A percentile compares a stretch with the other conserved stretches of the same genome.
phyloP scores from a whole-genome alignment of 495 filamentous ascomycete genomes.

The Xylaria castorea region DNA sequence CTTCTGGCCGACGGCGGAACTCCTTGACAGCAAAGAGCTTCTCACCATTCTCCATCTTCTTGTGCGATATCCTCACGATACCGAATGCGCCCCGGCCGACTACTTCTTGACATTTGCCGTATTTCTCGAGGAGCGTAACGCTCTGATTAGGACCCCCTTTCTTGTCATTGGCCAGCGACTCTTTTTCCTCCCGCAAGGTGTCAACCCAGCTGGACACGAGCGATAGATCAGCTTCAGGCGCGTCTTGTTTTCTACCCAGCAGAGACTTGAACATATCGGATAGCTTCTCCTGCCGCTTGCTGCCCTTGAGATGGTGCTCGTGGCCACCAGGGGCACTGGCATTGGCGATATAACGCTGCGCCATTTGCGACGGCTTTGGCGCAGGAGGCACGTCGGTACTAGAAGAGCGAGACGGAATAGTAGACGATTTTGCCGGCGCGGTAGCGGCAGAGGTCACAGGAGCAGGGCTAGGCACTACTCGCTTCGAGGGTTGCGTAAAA shows the following conservation, averaged over 20 bases:
- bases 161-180: slow-evolving; percentile 71
- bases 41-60: slow-evolving; percentile 87
- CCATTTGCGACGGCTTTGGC: slow-evolving; percentile 34
- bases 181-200: slow-evolving; percentile 86
- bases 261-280: slow-evolving; percentile 88
- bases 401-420: slow-evolving; percentile 34
- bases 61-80: slow-evolving; percentile 98
- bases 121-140: slow-evolving; percentile 91
- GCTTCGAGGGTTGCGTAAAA: slow-evolving; percentile 35
- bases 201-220: slow-evolving; percentile 97
- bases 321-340: slow-evolving; percentile 66
- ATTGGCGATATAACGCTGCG: slow-evolving; percentile 52
- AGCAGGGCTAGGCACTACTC: slow-evolving; percentile 35
- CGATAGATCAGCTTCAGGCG: slow-evolving; percentile 81
- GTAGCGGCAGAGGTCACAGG: slow-evolving; percentile 32
- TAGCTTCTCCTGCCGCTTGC: slow-evolving; percentile 92
- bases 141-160: slow-evolving; percentile 78
- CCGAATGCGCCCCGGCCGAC: slow-evolving; percentile 98
- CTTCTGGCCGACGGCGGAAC: slow-evolving; percentile 91
- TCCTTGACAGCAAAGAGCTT: slow-evolving; percentile 98
- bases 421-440: slow-evolving; percentile 36
- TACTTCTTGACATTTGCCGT: slow-evolving; percentile 98
- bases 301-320: slow-evolving; percentile 83
- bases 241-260: slow-evolving; percentile 76
- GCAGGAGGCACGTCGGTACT: slow-evolving; percentile 41